phyloP scores from a whole-genome alignment of 177 flowering plant species.

The Vitis hybrid region DNA sequence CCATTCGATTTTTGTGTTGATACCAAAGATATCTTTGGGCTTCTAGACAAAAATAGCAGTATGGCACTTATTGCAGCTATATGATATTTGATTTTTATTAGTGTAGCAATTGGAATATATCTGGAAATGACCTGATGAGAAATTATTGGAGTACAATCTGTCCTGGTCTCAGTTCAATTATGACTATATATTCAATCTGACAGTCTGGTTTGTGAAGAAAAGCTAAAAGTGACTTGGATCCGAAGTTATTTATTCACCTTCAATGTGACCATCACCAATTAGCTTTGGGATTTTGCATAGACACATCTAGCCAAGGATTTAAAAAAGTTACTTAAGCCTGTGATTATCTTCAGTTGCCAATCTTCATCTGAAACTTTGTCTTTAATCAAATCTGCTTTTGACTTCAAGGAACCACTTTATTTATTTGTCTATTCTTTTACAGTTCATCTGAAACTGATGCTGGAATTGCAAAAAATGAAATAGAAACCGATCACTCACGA shows the following conservation, averaged over 20 bases:
- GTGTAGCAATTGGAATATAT: no score
- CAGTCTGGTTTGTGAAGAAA: no score
- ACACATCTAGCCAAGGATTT: not conserved
- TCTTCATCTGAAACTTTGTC: not conserved
- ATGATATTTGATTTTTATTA: no score
- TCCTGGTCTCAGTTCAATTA: no score
- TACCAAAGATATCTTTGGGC: not conserved
- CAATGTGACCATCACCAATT: no score
- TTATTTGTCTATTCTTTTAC: slow-evolving; percentile 4
- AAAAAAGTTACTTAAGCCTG: not conserved
- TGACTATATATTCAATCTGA: no score
- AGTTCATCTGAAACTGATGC: slow-evolving; percentile 44
- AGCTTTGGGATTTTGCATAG: no score
- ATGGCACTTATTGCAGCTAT: no score
- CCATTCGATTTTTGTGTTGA: not conserved
- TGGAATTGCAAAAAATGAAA: slow-evolving; percentile 35
- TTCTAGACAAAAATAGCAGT: not conserved
- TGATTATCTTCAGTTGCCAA: not conserved
- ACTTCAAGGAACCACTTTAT: not conserved
- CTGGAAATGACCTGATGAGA: no score
- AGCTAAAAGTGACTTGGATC: no score
- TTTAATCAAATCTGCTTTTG: not conserved
- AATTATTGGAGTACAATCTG: no score
- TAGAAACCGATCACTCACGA: slow-evolving; percentile 30
- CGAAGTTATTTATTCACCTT: no score